Percentiles rank a stretch among this genome's conserved stretches.
phyloP scores from a whole-genome alignment of 1,284 basidiomycete species.

The Rhodofomes roseus region DNA sequence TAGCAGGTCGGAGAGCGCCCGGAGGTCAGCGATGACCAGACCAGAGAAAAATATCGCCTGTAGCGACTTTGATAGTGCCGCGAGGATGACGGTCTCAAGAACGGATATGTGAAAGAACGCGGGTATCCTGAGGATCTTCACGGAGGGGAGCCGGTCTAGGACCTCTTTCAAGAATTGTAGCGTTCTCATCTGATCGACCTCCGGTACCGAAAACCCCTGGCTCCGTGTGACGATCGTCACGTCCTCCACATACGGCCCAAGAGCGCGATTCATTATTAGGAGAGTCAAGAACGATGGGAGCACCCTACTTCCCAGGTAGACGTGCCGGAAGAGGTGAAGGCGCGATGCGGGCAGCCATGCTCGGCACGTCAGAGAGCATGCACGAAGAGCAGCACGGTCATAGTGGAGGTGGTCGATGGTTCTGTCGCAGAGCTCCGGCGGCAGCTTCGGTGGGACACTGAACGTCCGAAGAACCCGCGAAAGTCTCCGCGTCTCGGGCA shows the following conservation, averaged over 20 bases:
- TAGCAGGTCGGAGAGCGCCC: not conserved
- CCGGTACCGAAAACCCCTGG: not conserved
- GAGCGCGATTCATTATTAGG: not conserved
- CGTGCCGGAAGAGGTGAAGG: conserved; percentile 9
- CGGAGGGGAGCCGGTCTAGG: not conserved
- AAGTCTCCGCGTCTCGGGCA: not conserved
- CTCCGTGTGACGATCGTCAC: not conserved
- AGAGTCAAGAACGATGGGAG: not conserved
- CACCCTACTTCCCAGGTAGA: not conserved
- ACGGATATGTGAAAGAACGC: not conserved
- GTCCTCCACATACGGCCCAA: not conserved
- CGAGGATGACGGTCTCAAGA: not conserved
- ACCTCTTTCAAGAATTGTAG: not conserved
- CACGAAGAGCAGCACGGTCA: conserved; percentile 3
- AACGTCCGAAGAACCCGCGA: not conserved
- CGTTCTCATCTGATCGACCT: not conserved
- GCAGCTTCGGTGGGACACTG: conserved; percentile 3
- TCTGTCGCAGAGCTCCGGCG: conserved; percentile 13
- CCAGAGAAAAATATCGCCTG: not conserved
- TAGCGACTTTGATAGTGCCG: not conserved
- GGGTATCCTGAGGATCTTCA: not conserved
- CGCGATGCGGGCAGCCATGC: conserved; percentile 10
- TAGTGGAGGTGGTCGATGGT: conserved; percentile 9
- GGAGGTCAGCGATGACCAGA: not conserved
- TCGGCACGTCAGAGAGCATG: conserved; percentile 8